Evolutionary conservation across 177 flowering plant genomes (phyloP), one percentile per base, ranked within the genome.

Genomic region (Vitis hybrid): DNA sequence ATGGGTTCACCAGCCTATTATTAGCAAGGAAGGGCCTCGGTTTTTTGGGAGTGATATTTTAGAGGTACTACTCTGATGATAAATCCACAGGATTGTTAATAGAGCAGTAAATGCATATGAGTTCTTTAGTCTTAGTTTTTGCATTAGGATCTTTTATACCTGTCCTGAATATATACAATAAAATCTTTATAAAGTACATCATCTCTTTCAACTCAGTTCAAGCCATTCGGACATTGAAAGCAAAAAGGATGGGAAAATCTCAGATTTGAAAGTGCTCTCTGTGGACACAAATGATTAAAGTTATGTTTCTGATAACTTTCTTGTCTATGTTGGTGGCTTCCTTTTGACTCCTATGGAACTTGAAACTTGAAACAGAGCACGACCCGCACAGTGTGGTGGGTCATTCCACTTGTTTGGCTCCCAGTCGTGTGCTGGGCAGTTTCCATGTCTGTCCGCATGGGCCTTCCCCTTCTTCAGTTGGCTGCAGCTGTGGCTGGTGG

Each of bases 301-400:
- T 21, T 21, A 21, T 21, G 21, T 21, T 21, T 21, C 21, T 21
- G 21, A 21, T 21, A 1, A 21, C 21, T 21, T 21, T 21, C 21
- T 21, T 21, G 21, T 21, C 21, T 21, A 21, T 21, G 21, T 21
- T 21, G 21, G 21, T 21, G 21, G 21, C 21, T 21, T 1, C 21
- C 21, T 21, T 21, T 21, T 21, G 21, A 21, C 21, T 21, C 21
- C 21, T 21, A 21, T 21, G 21, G 21, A 21, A 21, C 21, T 21
- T 21, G 21, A 21, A 21, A 21, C 21, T 59, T 62, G 56, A 30
- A 72, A 72, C 90, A 94, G 99, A 86, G 83, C 81, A 80, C 91
- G 67, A 94, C 97, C 8, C 84, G 78, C 62, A 94, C 90, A 14
- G 81, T 59, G 11, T 94, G 98, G 98, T 95, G 91, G 90, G 92